Evolutionary conservation across 2,329 filamentous ascomycete genomes (phyloP), one percentile per base, ranked within the genome.

Genomic region (Aspergillus fijiensis): DNA sequence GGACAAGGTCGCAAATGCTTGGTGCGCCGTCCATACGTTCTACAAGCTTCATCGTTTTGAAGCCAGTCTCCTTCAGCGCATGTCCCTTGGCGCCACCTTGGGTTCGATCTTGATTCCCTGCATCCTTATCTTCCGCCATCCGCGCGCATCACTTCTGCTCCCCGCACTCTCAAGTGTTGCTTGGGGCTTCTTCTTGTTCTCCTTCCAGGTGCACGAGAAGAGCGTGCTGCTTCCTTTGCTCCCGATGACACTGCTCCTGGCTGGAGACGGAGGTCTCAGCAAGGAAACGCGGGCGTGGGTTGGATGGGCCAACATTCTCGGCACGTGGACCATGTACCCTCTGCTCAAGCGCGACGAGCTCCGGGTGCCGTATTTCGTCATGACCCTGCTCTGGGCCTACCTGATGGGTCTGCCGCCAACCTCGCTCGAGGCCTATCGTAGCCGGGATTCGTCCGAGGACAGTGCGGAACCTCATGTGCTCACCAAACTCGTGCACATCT

Each of bases 191-290:
- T 99, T 98, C 75, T 82, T 99, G 16, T 98, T 96, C 79, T 96
- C 92, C 69, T 99, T 96, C 74, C 95, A 99, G 73, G 96, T 99
- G 0, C 95, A 99, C 70, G 95, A 99, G 79, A 99, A 99, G 83
- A 97, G 93, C 66, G 92, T 96, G 0, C 82, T 99, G 5, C 84
- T 99, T 2, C 96, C 95, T 1, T 81, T 99, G 51, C 85, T 98
- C 73, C 95, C 95, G 0, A 96, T 96, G 90, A 98, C 93, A 0
- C 78, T 97, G 6, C 82, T 98, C 5, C 82, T 99, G 45, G 90
- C 90, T 16, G 88, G 90, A 16, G 86, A 88, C 63, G 85, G 90
- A 52, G 94, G 94, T 0, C 79, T 99, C 53, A 86, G 86, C 61
- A 89, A 90, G 61, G 87, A 89, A 56, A 86, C 85, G 19, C 86